A percentile compares a stretch with the other conserved stretches of the same genome.
phyloP scores from a whole-genome alignment of 176 grass and related monocot genomes.

The Poa annua region DNA sequence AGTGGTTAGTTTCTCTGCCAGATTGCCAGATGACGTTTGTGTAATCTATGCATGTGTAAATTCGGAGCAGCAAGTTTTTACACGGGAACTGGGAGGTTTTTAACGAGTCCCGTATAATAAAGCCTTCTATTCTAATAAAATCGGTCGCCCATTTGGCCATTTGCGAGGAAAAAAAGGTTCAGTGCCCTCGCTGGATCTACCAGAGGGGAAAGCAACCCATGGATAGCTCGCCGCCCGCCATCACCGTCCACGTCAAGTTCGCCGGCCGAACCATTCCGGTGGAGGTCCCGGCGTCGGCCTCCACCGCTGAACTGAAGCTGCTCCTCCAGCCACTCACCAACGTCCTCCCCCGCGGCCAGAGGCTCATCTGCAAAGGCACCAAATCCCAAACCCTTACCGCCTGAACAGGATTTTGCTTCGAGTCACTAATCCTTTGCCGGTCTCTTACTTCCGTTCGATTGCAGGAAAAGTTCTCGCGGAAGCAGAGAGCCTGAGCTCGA shows the following conservation, averaged over 20 bases:
- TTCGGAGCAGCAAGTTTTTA: too few relatives aligned
- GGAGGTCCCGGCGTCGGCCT: constrained; percentile 46
- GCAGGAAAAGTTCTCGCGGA: constrained; percentile 84
- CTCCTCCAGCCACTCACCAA: constrained; percentile 95
- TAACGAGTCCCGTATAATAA: too few relatives aligned
- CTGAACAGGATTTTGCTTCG: neutral
- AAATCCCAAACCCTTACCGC: constrained; percentile 27
- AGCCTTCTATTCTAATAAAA: too few relatives aligned
- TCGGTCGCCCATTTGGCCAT: too few relatives aligned
- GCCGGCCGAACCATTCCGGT: constrained; percentile 76
- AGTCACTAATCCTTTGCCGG: neutral
- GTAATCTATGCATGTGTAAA: too few relatives aligned
- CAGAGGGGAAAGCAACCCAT: constrained; percentile 1
- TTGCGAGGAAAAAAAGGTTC: neutral
- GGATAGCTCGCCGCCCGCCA: constrained; percentile 42
- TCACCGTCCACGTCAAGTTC: constrained; percentile 87
- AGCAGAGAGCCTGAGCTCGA: constrained; percentile 53
- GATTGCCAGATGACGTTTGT: too few relatives aligned
- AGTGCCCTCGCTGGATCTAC: constrained; percentile 5
- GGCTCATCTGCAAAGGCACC: constrained; percentile 91
- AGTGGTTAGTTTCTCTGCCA: too few relatives aligned
- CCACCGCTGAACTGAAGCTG: constrained; percentile 67
- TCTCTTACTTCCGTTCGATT: neutral
- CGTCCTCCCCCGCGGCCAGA: constrained; percentile 90
- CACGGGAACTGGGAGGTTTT: too few relatives aligned